Evolutionary conservation across 176 grass and related monocot genomes (phyloP).

Genomic region (Carex kokanica): DNA sequence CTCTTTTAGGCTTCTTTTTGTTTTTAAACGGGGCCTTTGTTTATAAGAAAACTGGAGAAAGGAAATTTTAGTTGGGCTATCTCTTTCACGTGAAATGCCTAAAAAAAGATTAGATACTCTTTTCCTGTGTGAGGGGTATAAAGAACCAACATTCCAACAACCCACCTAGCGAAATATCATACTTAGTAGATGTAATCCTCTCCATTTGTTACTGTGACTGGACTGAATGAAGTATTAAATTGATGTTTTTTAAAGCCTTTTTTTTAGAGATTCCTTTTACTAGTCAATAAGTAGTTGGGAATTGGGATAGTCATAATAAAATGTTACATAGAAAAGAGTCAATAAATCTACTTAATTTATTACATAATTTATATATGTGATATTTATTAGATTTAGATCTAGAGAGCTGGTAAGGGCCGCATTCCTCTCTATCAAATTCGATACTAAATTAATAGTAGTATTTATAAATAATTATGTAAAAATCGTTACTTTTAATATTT

Average conservation of each 20-base stretch:
- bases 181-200: not conserved
- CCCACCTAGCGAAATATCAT: not conserved
- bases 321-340: too few relatives aligned
- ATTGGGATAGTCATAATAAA: not conserved
- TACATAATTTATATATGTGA: too few relatives aligned
- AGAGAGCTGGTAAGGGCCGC: not conserved
- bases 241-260: not conserved
- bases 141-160: not conserved
- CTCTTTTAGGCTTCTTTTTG: not conserved
- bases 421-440: not conserved
- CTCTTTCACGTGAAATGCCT: slow-evolving; percentile 18
- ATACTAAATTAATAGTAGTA: not conserved
- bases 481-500: too few relatives aligned
- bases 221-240: not conserved
- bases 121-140: not conserved
- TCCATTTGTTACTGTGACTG: not conserved
- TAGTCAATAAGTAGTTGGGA: not conserved
- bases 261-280: not conserved
- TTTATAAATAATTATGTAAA: too few relatives aligned
- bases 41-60: not conserved
- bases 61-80: slow-evolving; percentile 4
- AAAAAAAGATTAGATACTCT: not conserved
- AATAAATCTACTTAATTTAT: too few relatives aligned
- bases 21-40: slow-evolving; percentile 2
- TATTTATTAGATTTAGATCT: too few relatives aligned